Conservation (phyloP, 495 filamentous ascomycete genomes). For the Cercophora samala region DNA sequence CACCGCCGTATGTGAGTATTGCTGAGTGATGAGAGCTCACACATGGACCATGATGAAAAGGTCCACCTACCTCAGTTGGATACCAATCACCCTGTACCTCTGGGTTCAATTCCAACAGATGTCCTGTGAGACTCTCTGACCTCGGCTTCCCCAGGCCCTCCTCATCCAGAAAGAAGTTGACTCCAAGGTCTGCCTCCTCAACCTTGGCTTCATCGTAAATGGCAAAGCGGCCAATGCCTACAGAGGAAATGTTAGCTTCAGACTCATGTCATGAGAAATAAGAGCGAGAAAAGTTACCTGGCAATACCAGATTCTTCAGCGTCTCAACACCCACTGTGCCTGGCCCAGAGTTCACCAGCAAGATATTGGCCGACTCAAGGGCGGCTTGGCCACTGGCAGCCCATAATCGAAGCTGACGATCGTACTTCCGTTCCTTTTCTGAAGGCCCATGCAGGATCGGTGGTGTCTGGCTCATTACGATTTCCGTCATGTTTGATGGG, state of each 20-base stretch:
- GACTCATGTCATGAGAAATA: not conserved
- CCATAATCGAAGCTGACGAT: conserved; percentile 93
- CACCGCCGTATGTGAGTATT: conserved; percentile 19
- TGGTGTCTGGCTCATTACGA: conserved; percentile 48
- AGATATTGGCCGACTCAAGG: conserved; percentile 82
- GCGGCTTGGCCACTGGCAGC: conserved; percentile 87
- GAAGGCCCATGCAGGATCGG: conserved; percentile 61
- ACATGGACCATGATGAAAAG: not conserved
- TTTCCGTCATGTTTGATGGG: conserved; percentile 42
- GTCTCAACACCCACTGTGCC: conserved; percentile 87
- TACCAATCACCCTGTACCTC: conserved; percentile 74
- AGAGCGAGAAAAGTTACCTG: conserved; percentile 46
- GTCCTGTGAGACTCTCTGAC: conserved; percentile 69
- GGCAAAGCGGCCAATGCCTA: conserved; percentile 88
- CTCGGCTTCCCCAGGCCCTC: conserved; percentile 73
- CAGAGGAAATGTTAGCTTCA: conserved; percentile 9
- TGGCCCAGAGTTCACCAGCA: conserved; percentile 79
- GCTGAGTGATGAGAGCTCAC: not conserved
- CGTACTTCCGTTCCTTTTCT: conserved; percentile 91
- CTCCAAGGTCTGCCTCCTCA: conserved; percentile 76
- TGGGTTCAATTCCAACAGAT: conserved; percentile 90
- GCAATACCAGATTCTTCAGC: conserved; percentile 93
- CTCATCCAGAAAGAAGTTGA: conserved; percentile 94
- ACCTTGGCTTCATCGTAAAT: conserved; percentile 81
- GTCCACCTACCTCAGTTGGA: conserved; percentile 40